These are phyloP conservation scores for Phascolomyces articulosus DNA, from an alignment of 371 early-diverging fungal species.

Conservation along the genomic window DNA sequence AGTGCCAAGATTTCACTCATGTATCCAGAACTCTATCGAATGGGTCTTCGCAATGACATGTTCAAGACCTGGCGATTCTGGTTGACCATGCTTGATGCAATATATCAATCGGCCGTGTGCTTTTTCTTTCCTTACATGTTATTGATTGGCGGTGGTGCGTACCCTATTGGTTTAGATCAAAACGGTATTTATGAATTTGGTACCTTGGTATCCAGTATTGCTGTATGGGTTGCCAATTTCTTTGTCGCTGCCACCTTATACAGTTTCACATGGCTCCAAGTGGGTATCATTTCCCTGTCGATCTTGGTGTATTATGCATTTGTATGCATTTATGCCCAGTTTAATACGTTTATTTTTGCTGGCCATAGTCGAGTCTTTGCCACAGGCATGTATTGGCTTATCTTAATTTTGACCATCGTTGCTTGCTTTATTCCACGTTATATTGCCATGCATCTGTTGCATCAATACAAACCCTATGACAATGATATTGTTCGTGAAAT, in stretches of 20 bases:
- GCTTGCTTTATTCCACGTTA: conserved; percentile 54
- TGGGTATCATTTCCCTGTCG: conserved; percentile 59
- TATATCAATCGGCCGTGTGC: conserved; percentile 88
- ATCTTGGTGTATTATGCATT: conserved; percentile 53
- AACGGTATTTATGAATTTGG: conserved; percentile 76
- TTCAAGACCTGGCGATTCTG: conserved; percentile 86
- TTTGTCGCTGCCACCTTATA: conserved; percentile 77
- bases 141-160: conserved; percentile 44
- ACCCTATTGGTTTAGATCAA: conserved; percentile 58
- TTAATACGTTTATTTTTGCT: conserved; percentile 44
- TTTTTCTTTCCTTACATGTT: conserved; percentile 74
- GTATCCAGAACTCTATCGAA: conserved; percentile 87
- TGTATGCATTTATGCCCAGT: conserved; percentile 48
- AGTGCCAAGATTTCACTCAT: conserved; percentile 68
- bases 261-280: conserved; percentile 79
- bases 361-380: conserved; percentile 52
- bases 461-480: conserved; percentile 61
- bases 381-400: conserved; percentile 55
- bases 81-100: conserved; percentile 79
- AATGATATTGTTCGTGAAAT: conserved; percentile 67
- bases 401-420: conserved; percentile 47
- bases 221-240: conserved; percentile 80
- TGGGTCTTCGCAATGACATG: conserved; percentile 82
- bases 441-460: conserved; percentile 43
- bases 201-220: conserved; percentile 74